Conservation (phyloP, 768 basidiomycete genomes). For the Agrocybe chaxingu region DNA sequence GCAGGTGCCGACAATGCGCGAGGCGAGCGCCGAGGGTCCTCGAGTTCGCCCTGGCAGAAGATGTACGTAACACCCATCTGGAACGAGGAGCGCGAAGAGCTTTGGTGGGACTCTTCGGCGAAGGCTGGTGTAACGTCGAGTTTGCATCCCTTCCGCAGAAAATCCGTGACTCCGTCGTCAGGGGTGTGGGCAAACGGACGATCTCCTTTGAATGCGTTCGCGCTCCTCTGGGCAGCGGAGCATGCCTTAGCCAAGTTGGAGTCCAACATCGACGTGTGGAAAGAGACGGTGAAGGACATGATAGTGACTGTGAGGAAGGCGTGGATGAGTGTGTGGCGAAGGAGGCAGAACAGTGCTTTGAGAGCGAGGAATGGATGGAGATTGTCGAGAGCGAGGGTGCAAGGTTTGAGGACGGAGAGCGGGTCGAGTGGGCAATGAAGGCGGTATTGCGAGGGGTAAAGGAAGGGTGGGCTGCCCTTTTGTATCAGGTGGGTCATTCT, state of each 20-base stretch:
- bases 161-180: slow-evolving; percentile 64
- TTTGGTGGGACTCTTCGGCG: slow-evolving; percentile 81
- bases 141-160: slow-evolving; percentile 70
- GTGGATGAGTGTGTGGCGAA: slow-evolving; percentile 61
- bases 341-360: slow-evolving; percentile 64
- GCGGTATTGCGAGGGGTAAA: slow-evolving; percentile 58
- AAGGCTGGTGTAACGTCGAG: slow-evolving; percentile 84
- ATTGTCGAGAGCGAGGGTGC: slow-evolving; percentile 73
- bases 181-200: slow-evolving; percentile 68
- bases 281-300: slow-evolving; percentile 65
- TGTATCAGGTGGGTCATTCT: slow-evolving; percentile 66
- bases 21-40: slow-evolving; percentile 79
- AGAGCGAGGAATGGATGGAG: slow-evolving; percentile 66
- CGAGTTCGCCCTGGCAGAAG: slow-evolving; percentile 73
- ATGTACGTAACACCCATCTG: slow-evolving; percentile 71
- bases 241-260: slow-evolving; percentile 54
- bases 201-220: slow-evolving; percentile 64
- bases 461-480: slow-evolving; percentile 57
- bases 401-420: slow-evolving; percentile 74
- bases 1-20: slow-evolving; percentile 81
- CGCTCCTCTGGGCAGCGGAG: slow-evolving; percentile 66
- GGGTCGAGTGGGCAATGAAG: slow-evolving; percentile 74
- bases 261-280: slow-evolving; percentile 66
- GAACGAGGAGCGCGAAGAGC: slow-evolving; percentile 72
- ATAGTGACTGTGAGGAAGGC: slow-evolving; percentile 55